These are phyloP conservation scores for Curvularia sp. DNA, from an alignment of 2,329 filamentous ascomycete species.

Conservation along the genomic window DNA sequence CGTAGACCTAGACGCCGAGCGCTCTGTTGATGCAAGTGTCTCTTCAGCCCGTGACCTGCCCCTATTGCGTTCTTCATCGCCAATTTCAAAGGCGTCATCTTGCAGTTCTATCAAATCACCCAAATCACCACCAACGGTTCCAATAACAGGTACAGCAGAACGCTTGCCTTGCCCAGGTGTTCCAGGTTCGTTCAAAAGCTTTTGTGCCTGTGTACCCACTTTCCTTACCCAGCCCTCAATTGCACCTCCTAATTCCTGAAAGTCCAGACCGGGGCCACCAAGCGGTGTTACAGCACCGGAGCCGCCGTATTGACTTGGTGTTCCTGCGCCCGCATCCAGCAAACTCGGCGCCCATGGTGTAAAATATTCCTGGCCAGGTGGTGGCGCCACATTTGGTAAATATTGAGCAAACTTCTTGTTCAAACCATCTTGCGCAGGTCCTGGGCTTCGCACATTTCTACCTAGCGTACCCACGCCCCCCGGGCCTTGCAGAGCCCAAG, in stretches of 20 bases:
- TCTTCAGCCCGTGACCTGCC: constrained; percentile 33
- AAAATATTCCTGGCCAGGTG: constrained; percentile 63
- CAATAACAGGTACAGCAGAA: constrained; percentile 44
- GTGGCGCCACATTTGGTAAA: constrained; percentile 73
- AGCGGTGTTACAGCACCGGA: constrained; percentile 41
- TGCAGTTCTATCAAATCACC: constrained; percentile 76
- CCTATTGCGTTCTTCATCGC: constrained; percentile 41
- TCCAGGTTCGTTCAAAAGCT: constrained; percentile 43
- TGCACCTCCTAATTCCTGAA: constrained; percentile 85
- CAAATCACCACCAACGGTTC: constrained; percentile 56
- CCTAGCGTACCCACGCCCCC: constrained; percentile 87
- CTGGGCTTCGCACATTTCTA: constrained; percentile 73
- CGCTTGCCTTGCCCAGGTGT: constrained; percentile 41
- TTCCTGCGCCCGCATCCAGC: constrained; percentile 42
- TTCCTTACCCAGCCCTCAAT: constrained; percentile 92
- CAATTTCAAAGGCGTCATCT: constrained; percentile 60
- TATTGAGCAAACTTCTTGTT: constrained; percentile 86
- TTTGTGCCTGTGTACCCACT: constrained; percentile 69
- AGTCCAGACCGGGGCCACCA: constrained; percentile 50
- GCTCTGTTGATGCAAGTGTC: constrained; percentile 24
- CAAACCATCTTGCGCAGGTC: constrained; percentile 82
- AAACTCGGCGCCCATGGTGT: constrained; percentile 50
- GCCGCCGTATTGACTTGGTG: constrained; percentile 35
- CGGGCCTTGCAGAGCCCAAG: constrained; percentile 73
- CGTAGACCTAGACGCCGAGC: constrained; percentile 18